phyloP scores from a whole-genome alignment of 2,329 filamentous ascomycete genomes.

The Lasiodiplodia citricola region DNA sequence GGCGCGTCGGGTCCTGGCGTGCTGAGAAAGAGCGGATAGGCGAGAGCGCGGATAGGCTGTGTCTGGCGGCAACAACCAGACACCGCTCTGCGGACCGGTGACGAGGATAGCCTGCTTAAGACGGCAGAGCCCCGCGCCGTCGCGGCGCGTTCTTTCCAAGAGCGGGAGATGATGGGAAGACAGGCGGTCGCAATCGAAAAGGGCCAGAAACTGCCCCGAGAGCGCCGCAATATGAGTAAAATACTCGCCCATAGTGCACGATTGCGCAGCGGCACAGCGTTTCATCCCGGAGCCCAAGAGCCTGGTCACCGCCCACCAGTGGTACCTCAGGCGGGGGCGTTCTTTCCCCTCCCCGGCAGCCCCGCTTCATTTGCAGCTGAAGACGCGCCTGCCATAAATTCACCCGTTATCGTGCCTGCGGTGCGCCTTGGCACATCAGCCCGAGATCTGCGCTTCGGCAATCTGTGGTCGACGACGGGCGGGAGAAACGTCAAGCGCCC shows the following conservation, averaged over 20 bases:
- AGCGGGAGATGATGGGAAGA: conserved; percentile 4
- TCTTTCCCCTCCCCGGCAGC: neutral
- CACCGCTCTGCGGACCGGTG: neutral
- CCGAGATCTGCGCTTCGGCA: conserved; percentile 19
- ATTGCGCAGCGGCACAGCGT: conserved; percentile 15
- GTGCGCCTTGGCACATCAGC: conserved; percentile 8
- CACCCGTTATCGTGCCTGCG: conserved; percentile 9
- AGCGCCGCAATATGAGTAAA: conserved; percentile 19
- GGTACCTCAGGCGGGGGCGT: too few relatives aligned
- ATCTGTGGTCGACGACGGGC: conserved; percentile 11
- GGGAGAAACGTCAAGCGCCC: neutral
- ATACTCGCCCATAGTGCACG: neutral
- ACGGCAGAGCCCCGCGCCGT: conserved; percentile 18
- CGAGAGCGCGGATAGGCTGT: conserved; percentile 3
- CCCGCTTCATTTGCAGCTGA: conserved; percentile 10
- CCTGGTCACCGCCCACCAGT: neutral
- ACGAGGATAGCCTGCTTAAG: conserved; percentile 13
- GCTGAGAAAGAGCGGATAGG: neutral
- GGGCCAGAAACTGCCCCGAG: conserved; percentile 9
- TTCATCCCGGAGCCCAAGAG: neutral
- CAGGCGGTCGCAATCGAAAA: neutral
- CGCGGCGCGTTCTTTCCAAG: neutral
- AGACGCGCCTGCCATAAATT: conserved; percentile 5
- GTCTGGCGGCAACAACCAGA: neutral
- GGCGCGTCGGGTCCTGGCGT: conserved; percentile 12